Evolutionary conservation across 169 alveolate species (phyloP), one percentile per base, ranked within the genome.

Genomic region (Amoebophrya sp.): DNA sequence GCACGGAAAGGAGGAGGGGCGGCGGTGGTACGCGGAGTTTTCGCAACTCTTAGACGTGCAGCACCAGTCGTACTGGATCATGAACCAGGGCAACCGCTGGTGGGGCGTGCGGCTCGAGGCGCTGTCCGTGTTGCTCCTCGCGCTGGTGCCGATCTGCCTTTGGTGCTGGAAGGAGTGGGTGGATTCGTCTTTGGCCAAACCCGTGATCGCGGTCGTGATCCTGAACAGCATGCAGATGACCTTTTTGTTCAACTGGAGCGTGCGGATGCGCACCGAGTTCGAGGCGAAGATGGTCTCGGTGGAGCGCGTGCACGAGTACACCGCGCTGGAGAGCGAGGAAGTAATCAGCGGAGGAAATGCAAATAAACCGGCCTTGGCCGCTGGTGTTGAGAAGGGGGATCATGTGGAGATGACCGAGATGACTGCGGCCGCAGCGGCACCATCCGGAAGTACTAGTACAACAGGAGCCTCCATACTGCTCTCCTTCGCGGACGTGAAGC

Each of bases 211-310:
- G 38, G 78, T 58, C 10, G 78, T 58, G 38, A n/a, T 58, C 78
- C 78, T 58, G 26, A 2, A 58, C 26, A 58, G 78, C 78, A 58
- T 58, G 78, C 78, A 58, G 23, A 58, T 58, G 78, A 58, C 78
- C 29, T 58, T 58, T n/a, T n/a, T 58, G 78, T 58, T 58, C 34
- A 58, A 58, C 78, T 58, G 78, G 78, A n/a, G 38, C 26, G 78
- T 58, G 26, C 78, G 78, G 34, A 58, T 58, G 78, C 78, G 78
- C 39, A 58, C 78, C 29, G 78, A 58, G 78, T 58, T 58, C 78
- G 78, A 58, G 78, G 78, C 78, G 78, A 58, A 58, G 78, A 58
- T 58, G 78, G 78, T 58, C 34, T 58, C 78, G 78, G 78, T 58
- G 34, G 78, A 58, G 34, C 26, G 78, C 10, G 34, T 58, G 7